Conservation (phyloP, 1,284 basidiomycete species). For the Stereum hirsutum region DNA sequence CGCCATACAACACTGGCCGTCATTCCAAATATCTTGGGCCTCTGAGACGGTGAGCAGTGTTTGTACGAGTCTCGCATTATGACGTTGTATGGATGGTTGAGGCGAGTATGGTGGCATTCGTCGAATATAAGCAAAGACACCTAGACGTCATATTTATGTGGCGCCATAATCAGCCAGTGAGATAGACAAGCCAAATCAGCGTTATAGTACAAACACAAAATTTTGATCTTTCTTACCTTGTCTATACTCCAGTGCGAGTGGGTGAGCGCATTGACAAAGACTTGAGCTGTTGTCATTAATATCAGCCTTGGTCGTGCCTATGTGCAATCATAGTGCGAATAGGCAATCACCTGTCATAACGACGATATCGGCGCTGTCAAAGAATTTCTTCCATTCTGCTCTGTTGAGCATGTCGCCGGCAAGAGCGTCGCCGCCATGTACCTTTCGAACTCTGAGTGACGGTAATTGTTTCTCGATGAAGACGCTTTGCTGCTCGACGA, state of each 20-base stretch:
- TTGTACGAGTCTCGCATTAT: constrained; percentile 71
- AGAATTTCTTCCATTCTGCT: constrained; percentile 51
- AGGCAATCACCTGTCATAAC: constrained; percentile 65
- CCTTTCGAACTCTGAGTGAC: constrained; percentile 52
- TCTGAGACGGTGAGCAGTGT: constrained; percentile 30
- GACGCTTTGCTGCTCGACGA: constrained; percentile 73
- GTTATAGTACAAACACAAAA: not conserved
- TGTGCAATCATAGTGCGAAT: not conserved
- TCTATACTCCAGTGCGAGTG: constrained; percentile 73
- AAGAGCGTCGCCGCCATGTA: constrained; percentile 55
- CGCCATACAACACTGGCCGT: constrained; percentile 84
- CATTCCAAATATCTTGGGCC: constrained; percentile 84
- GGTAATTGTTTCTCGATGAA: constrained; percentile 55
- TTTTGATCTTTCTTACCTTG: constrained; percentile 28
- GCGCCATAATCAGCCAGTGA: too few species aligned
- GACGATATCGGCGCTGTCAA: constrained; percentile 59
- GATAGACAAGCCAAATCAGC: not conserved
- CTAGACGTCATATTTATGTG: too few species aligned
- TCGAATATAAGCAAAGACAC: constrained; percentile 76
- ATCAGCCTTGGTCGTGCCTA: not conserved
- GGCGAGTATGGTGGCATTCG: constrained; percentile 73
- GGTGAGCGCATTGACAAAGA: constrained; percentile 68
- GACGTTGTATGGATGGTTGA: constrained; percentile 73
- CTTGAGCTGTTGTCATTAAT: constrained; percentile 47
- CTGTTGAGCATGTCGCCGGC: constrained; percentile 66